These are phyloP conservation scores for Fusarium scirpi DNA, from an alignment of 2,329 filamentous ascomycete species.

Conservation along the genomic window DNA sequence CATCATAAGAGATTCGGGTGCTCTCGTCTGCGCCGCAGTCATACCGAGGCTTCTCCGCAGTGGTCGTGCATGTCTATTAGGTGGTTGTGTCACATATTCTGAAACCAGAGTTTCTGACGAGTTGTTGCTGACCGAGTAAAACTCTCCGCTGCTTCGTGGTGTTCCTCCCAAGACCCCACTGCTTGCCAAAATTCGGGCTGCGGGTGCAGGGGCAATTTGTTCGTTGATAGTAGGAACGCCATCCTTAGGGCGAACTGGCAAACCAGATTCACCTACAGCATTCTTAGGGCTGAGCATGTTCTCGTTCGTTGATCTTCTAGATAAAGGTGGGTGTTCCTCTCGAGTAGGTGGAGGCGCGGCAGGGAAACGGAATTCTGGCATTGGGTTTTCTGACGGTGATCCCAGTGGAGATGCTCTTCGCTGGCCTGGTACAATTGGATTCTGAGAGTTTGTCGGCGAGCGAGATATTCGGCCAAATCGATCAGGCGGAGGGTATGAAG, in stretches of 20 bases:
- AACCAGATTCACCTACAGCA: slow-evolving; percentile 50
- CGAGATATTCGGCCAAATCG: slow-evolving; percentile 58
- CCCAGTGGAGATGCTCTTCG: slow-evolving; percentile 55
- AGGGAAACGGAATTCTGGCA: slow-evolving; percentile 70
- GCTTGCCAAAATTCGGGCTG: slow-evolving; percentile 79
- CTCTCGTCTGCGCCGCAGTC: slow-evolving; percentile 57
- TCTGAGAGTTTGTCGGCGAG: slow-evolving; percentile 60
- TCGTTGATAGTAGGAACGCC: slow-evolving; percentile 66
- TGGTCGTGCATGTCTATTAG: slow-evolving; percentile 53
- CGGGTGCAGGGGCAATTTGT: slow-evolving; percentile 69
- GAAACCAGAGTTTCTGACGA: slow-evolving; percentile 94
- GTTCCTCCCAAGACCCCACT: slow-evolving; percentile 80
- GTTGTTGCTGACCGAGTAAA: slow-evolving; percentile 94
- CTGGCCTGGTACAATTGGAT: slow-evolving; percentile 54
- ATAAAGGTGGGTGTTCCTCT: slow-evolving; percentile 48
- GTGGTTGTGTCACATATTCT: slow-evolving; percentile 77
- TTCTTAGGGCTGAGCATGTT: slow-evolving; percentile 56
- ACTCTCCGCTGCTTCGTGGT: slow-evolving; percentile 91
- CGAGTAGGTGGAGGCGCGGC: slow-evolving; percentile 58
- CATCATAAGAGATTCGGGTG: slow-evolving; percentile 92
- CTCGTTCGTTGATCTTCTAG: slow-evolving; percentile 51
- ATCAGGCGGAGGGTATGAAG: slow-evolving; percentile 67
- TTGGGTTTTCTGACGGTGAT: slow-evolving; percentile 55
- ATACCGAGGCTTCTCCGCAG: slow-evolving; percentile 61
- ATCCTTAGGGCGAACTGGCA: slow-evolving; percentile 59